A percentile compares a stretch with the other conserved stretches of the same genome.
Evolutionary conservation across 257 asterid genomes (phyloP).

Genomic region (Datura wrightii): DNA sequence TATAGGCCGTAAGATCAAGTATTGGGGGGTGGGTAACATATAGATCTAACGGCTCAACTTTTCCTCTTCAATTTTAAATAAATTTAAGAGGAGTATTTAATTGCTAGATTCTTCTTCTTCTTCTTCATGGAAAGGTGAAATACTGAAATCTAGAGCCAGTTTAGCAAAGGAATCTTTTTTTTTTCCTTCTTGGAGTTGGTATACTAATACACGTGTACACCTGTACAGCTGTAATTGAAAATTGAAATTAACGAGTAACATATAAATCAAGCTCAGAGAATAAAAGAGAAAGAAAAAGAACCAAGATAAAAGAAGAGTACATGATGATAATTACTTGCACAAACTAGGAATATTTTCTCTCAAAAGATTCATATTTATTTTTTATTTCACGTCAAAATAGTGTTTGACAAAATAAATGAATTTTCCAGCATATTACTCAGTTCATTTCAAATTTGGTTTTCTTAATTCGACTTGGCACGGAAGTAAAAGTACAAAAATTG

Average conservation of each 20-base stretch:
- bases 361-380: too few relatives aligned
- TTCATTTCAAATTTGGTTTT: neutral
- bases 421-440: neutral
- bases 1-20: neutral
- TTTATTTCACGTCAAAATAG: neutral
- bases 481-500: neutral
- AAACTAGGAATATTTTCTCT: neutral
- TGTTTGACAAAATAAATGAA: neutral
- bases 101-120: neutral
- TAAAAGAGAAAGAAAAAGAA: neutral
- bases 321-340: neutral
- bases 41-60: neutral
- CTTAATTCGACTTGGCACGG: neutral
- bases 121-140: neutral
- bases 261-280: neutral
- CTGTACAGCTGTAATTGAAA: neutral
- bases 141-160: neutral
- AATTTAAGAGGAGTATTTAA: neutral
- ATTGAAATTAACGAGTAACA: neutral
- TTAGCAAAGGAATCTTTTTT: neutral
- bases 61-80: neutral
- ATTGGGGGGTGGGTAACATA: neutral
- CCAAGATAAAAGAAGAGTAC: neutral
- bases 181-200: neutral
- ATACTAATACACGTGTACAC: too few relatives aligned